phyloP scores from a whole-genome alignment of 805 yeast genomes.

The Cyberlindnera veronae region DNA sequence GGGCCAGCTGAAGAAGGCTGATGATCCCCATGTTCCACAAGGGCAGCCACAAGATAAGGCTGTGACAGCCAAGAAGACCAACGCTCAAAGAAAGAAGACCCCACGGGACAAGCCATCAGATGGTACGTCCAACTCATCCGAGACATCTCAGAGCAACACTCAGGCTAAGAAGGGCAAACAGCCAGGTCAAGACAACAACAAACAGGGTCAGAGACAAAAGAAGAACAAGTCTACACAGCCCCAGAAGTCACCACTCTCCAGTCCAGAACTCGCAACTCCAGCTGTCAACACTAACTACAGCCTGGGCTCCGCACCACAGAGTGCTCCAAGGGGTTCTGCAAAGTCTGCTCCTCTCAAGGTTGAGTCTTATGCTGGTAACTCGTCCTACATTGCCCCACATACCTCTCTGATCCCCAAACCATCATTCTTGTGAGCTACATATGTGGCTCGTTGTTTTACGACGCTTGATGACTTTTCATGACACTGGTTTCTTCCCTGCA shows the following conservation, averaged over 20 bases:
- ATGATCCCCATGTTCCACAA: too few relatives aligned
- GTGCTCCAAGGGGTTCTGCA: not conserved
- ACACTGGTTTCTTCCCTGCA: too few relatives aligned
- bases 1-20: not conserved
- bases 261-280: conserved; percentile 1
- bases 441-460: too few relatives aligned
- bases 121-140: too few relatives aligned
- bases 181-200: not conserved
- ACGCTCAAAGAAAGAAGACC: too few relatives aligned
- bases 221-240: not conserved
- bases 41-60: not conserved
- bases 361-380: conserved; percentile 1
- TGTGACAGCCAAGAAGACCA: too few relatives aligned
- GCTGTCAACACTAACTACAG: not conserved
- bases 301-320: not conserved
- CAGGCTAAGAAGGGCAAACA: too few relatives aligned
- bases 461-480: too few relatives aligned
- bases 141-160: too few relatives aligned
- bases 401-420: not conserved
- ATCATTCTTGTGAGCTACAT: not conserved
- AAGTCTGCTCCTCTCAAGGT: not conserved
- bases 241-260: conserved; percentile 1
- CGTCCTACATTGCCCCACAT: not conserved
- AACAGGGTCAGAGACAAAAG: not conserved
- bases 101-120: too few relatives aligned